Percentiles rank a stretch among this genome's conserved stretches.
Evolutionary conservation across 1,139 yeast genomes (phyloP).

Genomic region (Candida sp.): DNA sequence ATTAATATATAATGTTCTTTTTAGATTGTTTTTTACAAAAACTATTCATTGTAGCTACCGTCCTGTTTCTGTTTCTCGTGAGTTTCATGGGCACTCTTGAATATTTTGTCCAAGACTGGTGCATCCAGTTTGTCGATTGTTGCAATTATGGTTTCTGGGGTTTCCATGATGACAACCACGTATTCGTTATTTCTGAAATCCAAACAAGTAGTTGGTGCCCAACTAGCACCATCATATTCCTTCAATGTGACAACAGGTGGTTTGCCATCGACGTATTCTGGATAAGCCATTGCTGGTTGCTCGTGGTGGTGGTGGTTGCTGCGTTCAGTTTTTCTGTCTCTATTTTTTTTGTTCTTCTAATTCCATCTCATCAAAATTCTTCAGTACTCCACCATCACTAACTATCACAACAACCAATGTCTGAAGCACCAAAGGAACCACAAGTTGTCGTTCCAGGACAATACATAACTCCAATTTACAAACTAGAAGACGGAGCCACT

Average conservation of each 20-base stretch:
- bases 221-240: conserved; percentile 55
- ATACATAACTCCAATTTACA: conserved; percentile 42
- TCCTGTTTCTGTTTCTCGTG: conserved; percentile 23
- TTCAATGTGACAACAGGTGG: conserved; percentile 51
- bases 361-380: neutral
- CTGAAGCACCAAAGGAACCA: neutral
- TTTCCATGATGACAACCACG: conserved; percentile 51
- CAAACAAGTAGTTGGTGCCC: conserved; percentile 57
- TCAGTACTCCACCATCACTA: neutral
- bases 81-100: conserved; percentile 47
- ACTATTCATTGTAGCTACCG: neutral
- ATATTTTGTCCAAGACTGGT: conserved; percentile 44
- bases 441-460: conserved; percentile 78
- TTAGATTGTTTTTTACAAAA: too few species aligned
- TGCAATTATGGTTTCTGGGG: conserved; percentile 49
- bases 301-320: neutral
- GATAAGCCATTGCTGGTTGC: conserved; percentile 30
- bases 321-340: neutral
- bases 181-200: conserved; percentile 41
- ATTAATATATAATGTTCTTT: neutral
- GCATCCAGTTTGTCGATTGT: conserved; percentile 38
- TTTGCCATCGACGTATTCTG: conserved; percentile 45
- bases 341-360: neutral
- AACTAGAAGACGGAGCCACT: conserved; percentile 22
- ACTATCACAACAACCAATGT: neutral